These are phyloP conservation scores for Ceratocystis lukuohia DNA, from an alignment of 2,329 filamentous ascomycete genomes.

Conservation along the genomic window DNA sequence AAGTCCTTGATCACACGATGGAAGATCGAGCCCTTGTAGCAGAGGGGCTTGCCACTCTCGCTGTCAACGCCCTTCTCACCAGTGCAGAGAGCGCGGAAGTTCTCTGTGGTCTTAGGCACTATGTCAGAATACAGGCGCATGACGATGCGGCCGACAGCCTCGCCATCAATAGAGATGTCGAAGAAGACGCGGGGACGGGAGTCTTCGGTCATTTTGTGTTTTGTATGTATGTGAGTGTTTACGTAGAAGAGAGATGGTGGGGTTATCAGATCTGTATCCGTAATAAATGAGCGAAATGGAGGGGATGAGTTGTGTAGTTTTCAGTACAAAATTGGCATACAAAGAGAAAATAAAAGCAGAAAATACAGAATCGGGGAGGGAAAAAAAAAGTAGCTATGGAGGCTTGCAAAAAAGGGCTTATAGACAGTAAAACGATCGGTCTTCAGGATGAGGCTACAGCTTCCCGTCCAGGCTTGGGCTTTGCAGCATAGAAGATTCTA, in stretches of 20 bases:
- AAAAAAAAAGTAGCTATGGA: neutral
- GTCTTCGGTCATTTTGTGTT: slow-evolving; percentile 27
- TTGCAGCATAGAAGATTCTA: slow-evolving; percentile 17
- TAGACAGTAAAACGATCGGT: neutral
- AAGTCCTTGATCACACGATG: slow-evolving; percentile 97
- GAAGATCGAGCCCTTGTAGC: slow-evolving; percentile 87
- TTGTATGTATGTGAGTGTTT: slow-evolving; percentile 6
- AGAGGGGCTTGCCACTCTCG: slow-evolving; percentile 64
- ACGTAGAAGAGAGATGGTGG: slow-evolving; percentile 10
- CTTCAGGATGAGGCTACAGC: neutral
- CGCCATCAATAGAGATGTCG: slow-evolving; percentile 70
- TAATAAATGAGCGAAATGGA: neutral
- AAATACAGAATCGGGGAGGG: neutral
- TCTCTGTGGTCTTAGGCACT: slow-evolving; percentile 89
- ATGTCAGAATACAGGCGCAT: slow-evolving; percentile 70
- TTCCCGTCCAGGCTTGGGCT: neutral
- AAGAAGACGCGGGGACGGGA: slow-evolving; percentile 76
- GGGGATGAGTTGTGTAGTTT: neutral
- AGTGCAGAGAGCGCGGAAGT: slow-evolving; percentile 88
- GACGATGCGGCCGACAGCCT: slow-evolving; percentile 60
- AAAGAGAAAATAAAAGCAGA: slow-evolving; percentile 3
- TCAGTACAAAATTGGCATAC: neutral
- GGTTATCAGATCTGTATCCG: slow-evolving; percentile 11
- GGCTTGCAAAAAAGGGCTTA: neutral
- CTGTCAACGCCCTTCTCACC: slow-evolving; percentile 78